Evolutionary conservation across 2,329 filamentous ascomycete genomes (phyloP).

Genomic region (Nigrograna mackinnonii): DNA sequence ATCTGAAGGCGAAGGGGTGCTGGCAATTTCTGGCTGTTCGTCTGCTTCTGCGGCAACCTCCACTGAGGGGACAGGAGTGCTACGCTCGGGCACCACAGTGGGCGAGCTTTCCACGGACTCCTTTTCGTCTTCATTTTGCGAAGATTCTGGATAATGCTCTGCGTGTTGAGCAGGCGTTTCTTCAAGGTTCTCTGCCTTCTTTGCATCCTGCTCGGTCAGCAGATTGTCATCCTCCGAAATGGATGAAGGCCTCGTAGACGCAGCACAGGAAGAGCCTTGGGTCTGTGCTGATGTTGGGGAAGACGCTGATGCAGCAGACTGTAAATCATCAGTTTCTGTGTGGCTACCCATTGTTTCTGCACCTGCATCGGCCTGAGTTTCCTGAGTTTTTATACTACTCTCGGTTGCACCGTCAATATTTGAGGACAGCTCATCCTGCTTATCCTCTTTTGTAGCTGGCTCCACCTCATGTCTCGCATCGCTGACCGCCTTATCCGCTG

Average conservation of each 20-base stretch:
- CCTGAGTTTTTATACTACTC: constrained; percentile 12
- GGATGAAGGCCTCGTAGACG: constrained; percentile 43
- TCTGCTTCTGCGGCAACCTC: constrained; percentile 17
- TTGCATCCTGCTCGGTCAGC: constrained; percentile 18
- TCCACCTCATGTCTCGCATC: no score
- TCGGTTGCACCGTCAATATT: background rate
- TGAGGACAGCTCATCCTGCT: constrained; percentile 1
- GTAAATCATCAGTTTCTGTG: constrained; percentile 36
- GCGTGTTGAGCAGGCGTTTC: constrained; percentile 11
- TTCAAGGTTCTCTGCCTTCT: constrained; percentile 3
- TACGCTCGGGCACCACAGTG: constrained; percentile 36
- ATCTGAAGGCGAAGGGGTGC: constrained; percentile 8
- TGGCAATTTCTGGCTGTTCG: constrained; percentile 8
- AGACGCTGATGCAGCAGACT: constrained; percentile 37
- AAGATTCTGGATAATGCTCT: constrained; percentile 4
- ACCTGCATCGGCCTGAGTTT: constrained; percentile 52
- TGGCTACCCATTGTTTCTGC: constrained; percentile 53
- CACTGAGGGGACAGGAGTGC: constrained; percentile 24
- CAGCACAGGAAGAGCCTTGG: constrained; percentile 38
- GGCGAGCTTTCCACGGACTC: constrained; percentile 38
- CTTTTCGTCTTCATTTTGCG: constrained; percentile 24
- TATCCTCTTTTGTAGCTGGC: background rate
- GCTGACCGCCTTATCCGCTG: no score
- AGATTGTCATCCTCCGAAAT: constrained; percentile 40
- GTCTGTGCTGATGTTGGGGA: constrained; percentile 44